These are phyloP conservation scores for Dentipellis fragilis DNA, from an alignment of 768 basidiomycete genomes.

Conservation along the genomic window DNA sequence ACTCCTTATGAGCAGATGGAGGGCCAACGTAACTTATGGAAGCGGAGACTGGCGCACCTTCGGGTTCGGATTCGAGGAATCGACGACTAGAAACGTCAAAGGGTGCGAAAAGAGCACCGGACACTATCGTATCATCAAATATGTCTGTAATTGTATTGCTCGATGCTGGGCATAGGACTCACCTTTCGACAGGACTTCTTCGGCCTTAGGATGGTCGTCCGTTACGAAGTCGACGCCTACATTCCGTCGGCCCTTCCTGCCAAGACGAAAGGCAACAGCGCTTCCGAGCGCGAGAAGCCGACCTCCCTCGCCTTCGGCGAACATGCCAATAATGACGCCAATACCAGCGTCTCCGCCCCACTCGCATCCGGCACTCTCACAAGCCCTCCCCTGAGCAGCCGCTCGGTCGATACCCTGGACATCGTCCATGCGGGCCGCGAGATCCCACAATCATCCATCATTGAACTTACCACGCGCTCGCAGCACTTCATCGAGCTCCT, in stretches of 20 bases:
- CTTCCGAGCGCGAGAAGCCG: background rate
- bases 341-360: background rate
- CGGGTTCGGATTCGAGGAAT: conserved; percentile 54
- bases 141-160: conserved; percentile 27
- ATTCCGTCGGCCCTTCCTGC: background rate
- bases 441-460: conserved; percentile 8
- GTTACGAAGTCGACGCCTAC: conserved; percentile 41
- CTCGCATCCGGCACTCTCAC: background rate
- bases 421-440: background rate
- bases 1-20: conserved; percentile 52
- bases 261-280: background rate
- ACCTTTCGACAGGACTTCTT: conserved; percentile 35
- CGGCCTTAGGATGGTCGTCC: conserved; percentile 45
- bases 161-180: background rate
- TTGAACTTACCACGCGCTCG: conserved; percentile 27
- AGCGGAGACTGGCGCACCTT: conserved; percentile 27
- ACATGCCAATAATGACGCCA: too few species aligned
- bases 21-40: conserved; percentile 24
- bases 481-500: conserved; percentile 16
- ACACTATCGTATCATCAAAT: conserved; percentile 54
- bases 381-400: background rate
- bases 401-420: background rate
- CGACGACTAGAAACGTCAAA: conserved; percentile 34
- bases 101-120: conserved; percentile 43
- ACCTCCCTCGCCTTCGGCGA: background rate